phyloP scores from a whole-genome alignment of 768 basidiomycete genomes.

The Xerocomellus intermedius region DNA sequence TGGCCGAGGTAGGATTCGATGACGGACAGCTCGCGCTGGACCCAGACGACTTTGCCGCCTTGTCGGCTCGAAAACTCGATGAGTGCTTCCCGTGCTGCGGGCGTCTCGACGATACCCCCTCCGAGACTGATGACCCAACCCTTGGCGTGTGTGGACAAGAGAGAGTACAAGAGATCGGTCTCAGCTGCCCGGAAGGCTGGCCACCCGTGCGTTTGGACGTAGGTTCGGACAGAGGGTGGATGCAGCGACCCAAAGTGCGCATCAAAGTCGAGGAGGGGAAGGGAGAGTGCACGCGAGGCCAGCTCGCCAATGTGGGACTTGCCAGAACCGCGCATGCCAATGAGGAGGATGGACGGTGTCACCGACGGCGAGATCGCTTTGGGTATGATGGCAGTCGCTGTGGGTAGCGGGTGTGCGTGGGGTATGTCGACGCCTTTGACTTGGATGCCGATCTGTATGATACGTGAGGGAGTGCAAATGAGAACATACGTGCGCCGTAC shows the following conservation, averaged over 20 bases:
- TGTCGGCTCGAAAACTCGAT: conserved; percentile 53
- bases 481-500: conserved; percentile 36
- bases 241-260: conserved; percentile 66
- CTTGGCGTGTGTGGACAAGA: conserved; percentile 54
- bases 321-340: conserved; percentile 97
- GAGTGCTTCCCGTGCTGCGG: conserved; percentile 69
- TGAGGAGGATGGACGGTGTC: conserved; percentile 66
- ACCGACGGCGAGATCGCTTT: conserved; percentile 27
- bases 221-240: conserved; percentile 63
- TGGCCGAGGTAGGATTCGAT: conserved; percentile 76
- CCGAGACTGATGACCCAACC: conserved; percentile 85
- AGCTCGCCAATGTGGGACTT: conserved; percentile 86
- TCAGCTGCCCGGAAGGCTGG: conserved; percentile 85
- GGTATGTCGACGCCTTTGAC: conserved; percentile 83
- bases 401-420: conserved; percentile 29
- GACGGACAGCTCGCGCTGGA: conserved; percentile 77
- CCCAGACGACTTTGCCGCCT: conserved; percentile 77
- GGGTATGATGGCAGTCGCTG: conserved; percentile 39
- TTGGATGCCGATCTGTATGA: conserved; percentile 75
- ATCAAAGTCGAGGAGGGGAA: conserved; percentile 86
- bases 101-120: conserved; percentile 91
- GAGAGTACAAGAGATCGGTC: conserved; percentile 60
- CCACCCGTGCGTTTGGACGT: conserved; percentile 86
- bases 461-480: not conserved
- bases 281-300: conserved; percentile 69